Conservation (phyloP, 2,329 filamentous ascomycete genomes). For the Chrysosporium keratinophilum region DNA sequence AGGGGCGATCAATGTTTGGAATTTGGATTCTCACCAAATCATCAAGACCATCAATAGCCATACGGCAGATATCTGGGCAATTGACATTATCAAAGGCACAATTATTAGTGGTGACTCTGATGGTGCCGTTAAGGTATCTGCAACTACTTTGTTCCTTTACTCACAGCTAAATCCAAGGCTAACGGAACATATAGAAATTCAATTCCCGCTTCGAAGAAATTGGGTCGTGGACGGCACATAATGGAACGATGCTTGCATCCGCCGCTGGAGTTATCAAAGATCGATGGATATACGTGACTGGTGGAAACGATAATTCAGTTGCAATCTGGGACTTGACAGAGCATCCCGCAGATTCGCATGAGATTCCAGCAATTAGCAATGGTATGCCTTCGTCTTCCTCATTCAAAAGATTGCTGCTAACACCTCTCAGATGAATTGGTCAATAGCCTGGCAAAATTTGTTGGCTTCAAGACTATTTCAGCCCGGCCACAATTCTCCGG, state of each 20-base stretch:
- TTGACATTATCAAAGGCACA: constrained; percentile 75
- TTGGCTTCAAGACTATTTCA: constrained; percentile 85
- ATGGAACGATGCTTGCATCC: constrained; percentile 78
- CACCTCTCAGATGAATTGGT: constrained; percentile 43
- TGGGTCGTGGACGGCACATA: constrained; percentile 68
- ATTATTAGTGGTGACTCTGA: constrained; percentile 83
- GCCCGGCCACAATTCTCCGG: constrained; percentile 75
- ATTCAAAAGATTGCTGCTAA: not conserved
- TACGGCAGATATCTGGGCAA: constrained; percentile 69
- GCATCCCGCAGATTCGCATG: constrained; percentile 39
- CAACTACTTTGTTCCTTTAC: not conserved
- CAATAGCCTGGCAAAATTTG: constrained; percentile 69
- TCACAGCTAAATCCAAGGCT: not conserved
- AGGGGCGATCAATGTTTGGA: constrained; percentile 90
- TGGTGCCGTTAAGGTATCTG: constrained; percentile 66
- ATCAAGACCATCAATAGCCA: constrained; percentile 76
- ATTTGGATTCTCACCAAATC: constrained; percentile 85
- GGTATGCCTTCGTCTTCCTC: constrained; percentile 29
- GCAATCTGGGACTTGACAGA: constrained; percentile 74
- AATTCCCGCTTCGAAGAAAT: constrained; percentile 77
- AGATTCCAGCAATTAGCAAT: constrained; percentile 46
- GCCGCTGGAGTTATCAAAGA: constrained; percentile 59
- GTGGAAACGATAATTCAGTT: constrained; percentile 82
- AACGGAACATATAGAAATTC: constrained; percentile 44
- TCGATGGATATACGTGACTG: constrained; percentile 81